These are phyloP conservation scores for Leccinum uliginosum DNA, from an alignment of 768 basidiomycete genomes.

Conservation along the genomic window DNA sequence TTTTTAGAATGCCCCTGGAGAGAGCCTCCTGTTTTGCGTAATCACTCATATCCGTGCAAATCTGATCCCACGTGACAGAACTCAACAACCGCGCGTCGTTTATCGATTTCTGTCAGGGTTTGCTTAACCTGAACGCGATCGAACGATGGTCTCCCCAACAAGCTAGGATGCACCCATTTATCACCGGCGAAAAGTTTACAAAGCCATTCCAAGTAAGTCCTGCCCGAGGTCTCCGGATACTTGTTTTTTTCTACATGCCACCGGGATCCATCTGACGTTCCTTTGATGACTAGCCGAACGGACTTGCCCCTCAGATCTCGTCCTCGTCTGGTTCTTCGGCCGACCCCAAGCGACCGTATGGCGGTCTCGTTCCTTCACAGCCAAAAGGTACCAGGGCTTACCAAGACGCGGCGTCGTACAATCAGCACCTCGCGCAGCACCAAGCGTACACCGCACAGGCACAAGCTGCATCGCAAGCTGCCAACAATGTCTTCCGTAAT, in stretches of 20 bases:
- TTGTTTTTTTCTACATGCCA: background rate
- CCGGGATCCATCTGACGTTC: constrained; percentile 7
- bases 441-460: constrained; percentile 89
- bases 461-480: constrained; percentile 68
- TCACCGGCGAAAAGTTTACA: constrained; percentile 93
- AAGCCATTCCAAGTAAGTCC: constrained; percentile 75
- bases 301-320: constrained; percentile 29
- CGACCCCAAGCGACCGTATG: constrained; percentile 87
- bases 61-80: constrained; percentile 47
- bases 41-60: constrained; percentile 7
- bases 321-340: constrained; percentile 32
- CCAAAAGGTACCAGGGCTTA: constrained; percentile 82
- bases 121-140: constrained; percentile 91
- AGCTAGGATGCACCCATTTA: constrained; percentile 93
- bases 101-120: constrained; percentile 95
- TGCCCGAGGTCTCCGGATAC: background rate
- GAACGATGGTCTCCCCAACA: constrained; percentile 98
- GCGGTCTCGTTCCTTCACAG: constrained; percentile 87
- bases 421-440: constrained; percentile 91
- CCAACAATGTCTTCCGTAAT: constrained; percentile 66
- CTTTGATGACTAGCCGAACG: constrained; percentile 45
- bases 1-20: background rate
- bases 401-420: constrained; percentile 90
- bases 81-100: constrained; percentile 91
- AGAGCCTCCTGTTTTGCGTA: constrained; percentile 4